Evolutionary conservation across 352 stramenopile genomes (phyloP), one percentile per base, ranked within the genome.

Genomic region (Thalassiosira livingstoniorum): DNA sequence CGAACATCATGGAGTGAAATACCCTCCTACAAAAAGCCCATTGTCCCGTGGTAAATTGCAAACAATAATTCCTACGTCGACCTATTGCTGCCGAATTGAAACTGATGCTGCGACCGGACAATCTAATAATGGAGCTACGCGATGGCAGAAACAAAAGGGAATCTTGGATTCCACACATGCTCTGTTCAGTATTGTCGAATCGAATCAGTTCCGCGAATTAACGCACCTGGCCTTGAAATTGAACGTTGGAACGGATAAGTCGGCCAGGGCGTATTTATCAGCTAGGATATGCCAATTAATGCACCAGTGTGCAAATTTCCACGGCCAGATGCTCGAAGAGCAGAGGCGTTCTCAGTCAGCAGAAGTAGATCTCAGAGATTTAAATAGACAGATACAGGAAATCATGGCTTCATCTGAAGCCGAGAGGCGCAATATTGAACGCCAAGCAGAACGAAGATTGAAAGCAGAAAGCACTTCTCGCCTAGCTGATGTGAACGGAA

Each of bases 141-240:
- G 73, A 42, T 70, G 73, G 82, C 75, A 27, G 43, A 81, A 67
- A 34, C 47, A 4, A 2, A 70, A 32, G 53, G 62, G 45, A 57
- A 53, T 18, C 5, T 45, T 47, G 1, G 43, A 61, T 37, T 47
- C 47, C 5, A 67, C 35, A 25, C 43, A 87, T 78, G 74, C 80
- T 57, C 67, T 66, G 61, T 89, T 89, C 45, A 83, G 72, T 47
- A 77, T 89, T 64, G 82, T 89, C 3, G 82, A 89, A 65, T 86
- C 72, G 7, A 89, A 89, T 61, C 78, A 86, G 29, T 89, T 89
- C 58, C 71, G 82, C 31, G 82, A 89, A 67, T 64, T 89, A 4
- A 83, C 72, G 2, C 82, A 89, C 55, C 68, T 89, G 45, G 78
- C 82, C 55, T 35, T 89, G 47, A 84, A 79, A 58, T 60, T 89